Conservation (phyloP, 163 green algal genomes). For the Prototheca cutis region DNA sequence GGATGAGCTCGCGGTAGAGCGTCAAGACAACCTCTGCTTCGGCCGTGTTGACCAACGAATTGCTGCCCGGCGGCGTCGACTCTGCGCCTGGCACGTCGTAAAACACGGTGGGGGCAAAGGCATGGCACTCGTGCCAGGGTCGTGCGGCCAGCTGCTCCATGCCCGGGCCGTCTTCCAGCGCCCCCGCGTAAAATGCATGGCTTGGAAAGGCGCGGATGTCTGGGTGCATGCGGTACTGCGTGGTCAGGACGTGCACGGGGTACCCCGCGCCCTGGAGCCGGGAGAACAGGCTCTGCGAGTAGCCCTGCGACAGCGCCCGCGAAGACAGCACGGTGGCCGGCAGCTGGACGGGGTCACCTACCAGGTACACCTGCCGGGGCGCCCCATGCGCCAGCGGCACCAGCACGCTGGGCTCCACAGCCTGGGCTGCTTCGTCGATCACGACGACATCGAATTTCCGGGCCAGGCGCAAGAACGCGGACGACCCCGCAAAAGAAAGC, state of each 20-base stretch:
- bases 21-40: conserved; percentile 65
- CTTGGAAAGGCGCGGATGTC: conserved; percentile 77
- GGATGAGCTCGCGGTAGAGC: conserved; percentile 41
- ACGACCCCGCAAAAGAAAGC: conserved; percentile 69
- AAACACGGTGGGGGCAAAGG: conserved; percentile 45
- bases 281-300: conserved; percentile 73
- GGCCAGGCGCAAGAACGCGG: conserved; percentile 46
- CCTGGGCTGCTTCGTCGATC: conserved; percentile 87
- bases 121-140: conserved; percentile 44
- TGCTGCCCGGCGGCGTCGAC: conserved; percentile 30
- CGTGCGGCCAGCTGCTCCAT: conserved; percentile 35
- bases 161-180: conserved; percentile 46
- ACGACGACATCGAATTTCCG: conserved; percentile 67
- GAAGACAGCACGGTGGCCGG: conserved; percentile 72
- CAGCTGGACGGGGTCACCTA: conserved; percentile 83
- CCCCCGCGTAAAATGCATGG: conserved; percentile 72
- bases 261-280: conserved; percentile 64
- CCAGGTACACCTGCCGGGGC: conserved; percentile 63
- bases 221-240: conserved; percentile 95
- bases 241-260: conserved; percentile 63
- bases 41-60: conserved; percentile 54
- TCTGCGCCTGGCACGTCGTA: conserved; percentile 55
- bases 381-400: conserved; percentile 67
- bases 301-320: conserved; percentile 40
- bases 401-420: conserved; percentile 74